These are phyloP conservation scores for Nicotiana otophora DNA, from an alignment of 257 asterid species.

Conservation along the genomic window DNA sequence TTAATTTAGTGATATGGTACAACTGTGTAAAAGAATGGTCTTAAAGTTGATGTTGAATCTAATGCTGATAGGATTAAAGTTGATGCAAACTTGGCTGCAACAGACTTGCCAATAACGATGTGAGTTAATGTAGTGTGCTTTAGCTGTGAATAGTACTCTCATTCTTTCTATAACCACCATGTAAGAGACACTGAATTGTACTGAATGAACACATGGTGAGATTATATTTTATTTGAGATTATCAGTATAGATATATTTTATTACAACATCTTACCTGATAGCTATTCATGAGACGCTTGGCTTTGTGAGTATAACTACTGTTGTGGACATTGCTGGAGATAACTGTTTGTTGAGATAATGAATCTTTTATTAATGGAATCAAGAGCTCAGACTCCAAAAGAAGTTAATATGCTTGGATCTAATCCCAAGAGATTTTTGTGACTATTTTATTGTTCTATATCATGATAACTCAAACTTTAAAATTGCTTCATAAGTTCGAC, in stretches of 20 bases:
- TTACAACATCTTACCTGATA: not conserved
- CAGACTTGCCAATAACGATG: conserved; percentile 83
- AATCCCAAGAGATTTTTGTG: not conserved
- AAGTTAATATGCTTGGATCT: not conserved
- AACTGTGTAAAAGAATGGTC: conserved; percentile 87
- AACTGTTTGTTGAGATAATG: not conserved
- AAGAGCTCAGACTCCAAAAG: not conserved
- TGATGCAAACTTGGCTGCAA: conserved; percentile 93
- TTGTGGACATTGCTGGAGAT: not conserved
- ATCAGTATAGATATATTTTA: not conserved
- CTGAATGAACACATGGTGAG: not conserved
- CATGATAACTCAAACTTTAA: not conserved
- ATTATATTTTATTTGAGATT: not conserved
- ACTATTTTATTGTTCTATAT: not conserved
- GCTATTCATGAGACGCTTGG: not conserved
- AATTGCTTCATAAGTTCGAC: not conserved
- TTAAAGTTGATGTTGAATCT: conserved; percentile 98
- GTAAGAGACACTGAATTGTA: not conserved
- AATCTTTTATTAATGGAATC: not conserved
- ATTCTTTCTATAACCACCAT: not conserved
- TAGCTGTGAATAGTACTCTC: not conserved
- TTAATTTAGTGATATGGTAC: conserved; percentile 18
- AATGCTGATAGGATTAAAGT: conserved; percentile 98
- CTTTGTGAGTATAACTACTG: not conserved
- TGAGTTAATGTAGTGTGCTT: conserved; percentile 30